These are phyloP conservation scores for Scenedesmus sp. DNA, from an alignment of 163 green algal species.

Conservation along the genomic window DNA sequence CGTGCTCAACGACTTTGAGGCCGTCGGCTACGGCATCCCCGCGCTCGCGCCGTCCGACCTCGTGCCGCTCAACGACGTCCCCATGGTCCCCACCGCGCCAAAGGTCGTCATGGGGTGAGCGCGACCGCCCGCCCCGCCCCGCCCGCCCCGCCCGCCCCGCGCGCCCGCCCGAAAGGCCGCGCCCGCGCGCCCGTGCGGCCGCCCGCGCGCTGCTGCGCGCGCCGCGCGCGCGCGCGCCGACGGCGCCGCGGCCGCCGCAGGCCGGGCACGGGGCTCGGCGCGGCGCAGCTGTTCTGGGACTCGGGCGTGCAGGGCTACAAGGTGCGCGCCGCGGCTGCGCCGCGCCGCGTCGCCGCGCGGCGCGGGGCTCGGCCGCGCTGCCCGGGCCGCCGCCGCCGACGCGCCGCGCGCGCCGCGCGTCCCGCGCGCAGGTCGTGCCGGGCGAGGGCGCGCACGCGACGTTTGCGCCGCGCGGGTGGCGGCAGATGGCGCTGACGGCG, in stretches of 20 bases:
- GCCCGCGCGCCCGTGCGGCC: too few relatives aligned
- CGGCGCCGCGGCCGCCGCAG: conserved; percentile 85
- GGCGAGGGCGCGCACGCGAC: conserved; percentile 89
- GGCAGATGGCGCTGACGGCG: conserved; percentile 79
- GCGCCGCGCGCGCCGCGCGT: conserved; percentile 38
- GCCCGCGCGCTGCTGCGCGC: conserved; percentile 46
- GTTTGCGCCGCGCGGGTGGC: conserved; percentile 89
- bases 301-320: conserved; percentile 55
- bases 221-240: conserved; percentile 51
- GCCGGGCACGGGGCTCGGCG: conserved; percentile 93
- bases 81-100: conserved; percentile 41
- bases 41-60: conserved; percentile 69
- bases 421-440: conserved; percentile 41
- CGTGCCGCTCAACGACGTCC: conserved; percentile 74
- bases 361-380: too few relatives aligned
- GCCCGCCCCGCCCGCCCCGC: too few relatives aligned
- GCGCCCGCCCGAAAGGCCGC: too few relatives aligned
- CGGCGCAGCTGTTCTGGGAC: conserved; percentile 92
- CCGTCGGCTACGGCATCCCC: conserved; percentile 92
- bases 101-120: conserved; percentile 41
- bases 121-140: too few relatives aligned
- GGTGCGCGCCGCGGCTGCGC: too few relatives aligned
- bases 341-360: too few relatives aligned
- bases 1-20: conserved; percentile 97
- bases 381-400: too few relatives aligned